A percentile compares a stretch with the other conserved stretches of the same genome.
phyloP scores from a whole-genome alignment of 495 filamentous ascomycete species.

The Hypoxylon cercidicola region DNA sequence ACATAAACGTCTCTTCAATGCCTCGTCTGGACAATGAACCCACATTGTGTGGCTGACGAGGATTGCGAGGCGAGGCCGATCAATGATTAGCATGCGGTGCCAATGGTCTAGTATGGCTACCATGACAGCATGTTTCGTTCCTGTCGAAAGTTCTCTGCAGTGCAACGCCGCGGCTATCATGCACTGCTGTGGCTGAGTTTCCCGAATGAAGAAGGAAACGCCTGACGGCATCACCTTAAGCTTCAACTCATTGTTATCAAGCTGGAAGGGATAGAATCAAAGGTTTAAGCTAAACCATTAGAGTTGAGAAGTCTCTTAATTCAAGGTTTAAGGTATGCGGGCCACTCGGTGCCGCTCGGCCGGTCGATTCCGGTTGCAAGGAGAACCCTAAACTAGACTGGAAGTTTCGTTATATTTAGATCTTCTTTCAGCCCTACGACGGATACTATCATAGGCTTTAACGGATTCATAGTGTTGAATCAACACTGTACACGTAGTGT shows the following conservation, averaged over 20 bases:
- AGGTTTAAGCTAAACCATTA: constrained; percentile 20
- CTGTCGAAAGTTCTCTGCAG: constrained; percentile 34
- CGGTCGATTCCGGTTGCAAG: constrained; percentile 28
- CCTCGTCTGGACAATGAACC: constrained; percentile 1
- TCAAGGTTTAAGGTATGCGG: constrained; percentile 20
- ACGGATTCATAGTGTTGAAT: constrained; percentile 6
- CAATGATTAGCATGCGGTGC: constrained; percentile 6
- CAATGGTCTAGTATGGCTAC: neutral
- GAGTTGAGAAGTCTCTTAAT: constrained; percentile 8
- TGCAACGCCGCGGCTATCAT: constrained; percentile 31
- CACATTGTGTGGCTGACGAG: constrained; percentile 19
- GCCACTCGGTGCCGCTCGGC: constrained; percentile 16
- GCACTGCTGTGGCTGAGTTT: constrained; percentile 18
- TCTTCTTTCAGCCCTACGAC: constrained; percentile 35
- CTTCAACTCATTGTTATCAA: neutral
- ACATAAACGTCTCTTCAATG: constrained; percentile 4
- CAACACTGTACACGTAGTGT: neutral
- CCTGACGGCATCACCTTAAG: neutral
- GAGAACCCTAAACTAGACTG: constrained; percentile 31
- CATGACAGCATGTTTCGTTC: constrained; percentile 27
- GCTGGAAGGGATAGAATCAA: neutral
- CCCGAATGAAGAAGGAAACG: neutral
- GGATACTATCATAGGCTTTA: neutral
- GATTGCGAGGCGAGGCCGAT: constrained; percentile 11
- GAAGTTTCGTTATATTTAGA: constrained; percentile 32